A percentile compares a stretch with the other conserved stretches of the same genome.
phyloP scores from a whole-genome alignment of 768 basidiomycete genomes.

The Trametes villosa region DNA sequence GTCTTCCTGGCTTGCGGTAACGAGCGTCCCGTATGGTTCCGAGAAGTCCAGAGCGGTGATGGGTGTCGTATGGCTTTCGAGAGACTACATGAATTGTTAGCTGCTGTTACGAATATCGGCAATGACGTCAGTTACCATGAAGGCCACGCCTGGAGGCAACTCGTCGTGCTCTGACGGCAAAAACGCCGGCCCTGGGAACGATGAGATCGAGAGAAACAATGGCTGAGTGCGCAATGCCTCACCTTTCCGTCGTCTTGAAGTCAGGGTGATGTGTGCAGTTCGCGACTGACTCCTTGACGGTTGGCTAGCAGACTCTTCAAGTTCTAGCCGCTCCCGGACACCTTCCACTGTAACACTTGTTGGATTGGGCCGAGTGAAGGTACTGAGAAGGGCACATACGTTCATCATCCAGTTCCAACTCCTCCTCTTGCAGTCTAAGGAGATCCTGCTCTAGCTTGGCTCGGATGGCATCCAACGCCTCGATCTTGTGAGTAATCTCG shows the following conservation, averaged over 20 bases:
- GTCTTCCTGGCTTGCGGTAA: slow-evolving; percentile 86
- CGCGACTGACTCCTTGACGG: slow-evolving; percentile 35
- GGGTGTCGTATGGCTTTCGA: slow-evolving; percentile 78
- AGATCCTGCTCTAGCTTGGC: slow-evolving; percentile 81
- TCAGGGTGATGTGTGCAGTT: slow-evolving; percentile 51
- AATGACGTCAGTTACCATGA: slow-evolving; percentile 71
- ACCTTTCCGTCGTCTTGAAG: slow-evolving; percentile 76
- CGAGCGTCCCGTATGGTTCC: slow-evolving; percentile 94
- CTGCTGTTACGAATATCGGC: slow-evolving; percentile 3
- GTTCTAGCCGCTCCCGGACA: slow-evolving; percentile 80
- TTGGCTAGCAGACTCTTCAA: slow-evolving; percentile 56
- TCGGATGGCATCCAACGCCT: slow-evolving; percentile 79
- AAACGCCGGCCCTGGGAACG: slow-evolving; percentile 80
- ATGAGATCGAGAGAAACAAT: neutral
- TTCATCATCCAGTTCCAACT: slow-evolving; percentile 96
- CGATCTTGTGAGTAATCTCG: slow-evolving; percentile 91
- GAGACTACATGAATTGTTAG: slow-evolving; percentile 56
- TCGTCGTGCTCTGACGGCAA: slow-evolving; percentile 97
- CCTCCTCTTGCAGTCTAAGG: slow-evolving; percentile 89
- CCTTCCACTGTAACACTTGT: slow-evolving; percentile 70
- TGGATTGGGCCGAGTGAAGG: slow-evolving; percentile 1
- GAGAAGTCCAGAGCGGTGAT: slow-evolving; percentile 93
- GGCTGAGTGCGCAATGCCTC: neutral
- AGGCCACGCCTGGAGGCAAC: slow-evolving; percentile 90
- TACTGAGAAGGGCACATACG: slow-evolving; percentile 51